Evolutionary conservation across 73 alveolate species (phyloP).

Genomic region (Effrenium voratum): DNA sequence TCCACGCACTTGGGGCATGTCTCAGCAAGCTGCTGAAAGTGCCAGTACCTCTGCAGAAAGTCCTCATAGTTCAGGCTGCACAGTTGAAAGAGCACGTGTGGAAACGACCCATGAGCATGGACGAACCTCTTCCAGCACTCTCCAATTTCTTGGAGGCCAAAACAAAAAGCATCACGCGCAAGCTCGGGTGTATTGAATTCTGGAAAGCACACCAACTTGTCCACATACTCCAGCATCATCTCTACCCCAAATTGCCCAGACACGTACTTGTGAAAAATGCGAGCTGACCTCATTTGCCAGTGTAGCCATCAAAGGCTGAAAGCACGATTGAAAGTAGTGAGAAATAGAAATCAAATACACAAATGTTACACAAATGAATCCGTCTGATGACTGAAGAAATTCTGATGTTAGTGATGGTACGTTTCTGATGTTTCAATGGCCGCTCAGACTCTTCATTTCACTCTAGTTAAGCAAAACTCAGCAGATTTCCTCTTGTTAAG

Average conservation of each 20-base stretch:
- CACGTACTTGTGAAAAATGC: background rate
- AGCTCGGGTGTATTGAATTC: background rate
- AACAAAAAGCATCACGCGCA: background rate
- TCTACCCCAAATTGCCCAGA: background rate
- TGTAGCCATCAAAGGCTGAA: too few species aligned
- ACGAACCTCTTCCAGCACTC: background rate
- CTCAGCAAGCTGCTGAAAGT: background rate
- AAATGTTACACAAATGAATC: too few species aligned
- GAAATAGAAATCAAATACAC: too few species aligned
- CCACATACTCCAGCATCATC: background rate
- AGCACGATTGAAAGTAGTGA: too few species aligned
- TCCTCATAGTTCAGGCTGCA: background rate
- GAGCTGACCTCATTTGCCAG: background rate
- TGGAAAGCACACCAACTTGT: background rate
- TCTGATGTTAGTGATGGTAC: too few species aligned
- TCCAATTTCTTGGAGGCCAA: background rate
- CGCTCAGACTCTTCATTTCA: too few species aligned
- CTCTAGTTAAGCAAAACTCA: too few species aligned
- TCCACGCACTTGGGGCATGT: background rate
- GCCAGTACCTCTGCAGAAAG: background rate
- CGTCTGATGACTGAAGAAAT: too few species aligned
- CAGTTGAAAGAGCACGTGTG: background rate
- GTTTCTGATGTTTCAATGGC: too few species aligned
- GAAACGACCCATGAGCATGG: background rate
- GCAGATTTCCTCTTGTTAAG: too few species aligned